Conservation (phyloP, 1,284 basidiomycete species). For the Cutaneotrichosporon cyanovorans region DNA sequence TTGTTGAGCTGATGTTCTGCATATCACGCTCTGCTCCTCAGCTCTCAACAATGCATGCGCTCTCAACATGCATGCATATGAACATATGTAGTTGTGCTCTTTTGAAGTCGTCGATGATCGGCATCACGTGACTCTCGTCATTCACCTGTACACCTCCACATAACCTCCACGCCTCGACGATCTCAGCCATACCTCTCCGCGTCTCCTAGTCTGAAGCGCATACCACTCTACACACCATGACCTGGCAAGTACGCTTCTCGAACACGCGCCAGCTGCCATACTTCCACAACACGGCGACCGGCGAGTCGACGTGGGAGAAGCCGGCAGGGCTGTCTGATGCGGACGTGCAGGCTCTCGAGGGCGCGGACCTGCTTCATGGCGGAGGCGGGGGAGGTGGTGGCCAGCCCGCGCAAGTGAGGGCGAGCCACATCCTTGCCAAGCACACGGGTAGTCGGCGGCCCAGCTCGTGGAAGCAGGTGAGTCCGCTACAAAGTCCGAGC, state of each 20-base stretch:
- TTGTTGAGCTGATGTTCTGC: no score
- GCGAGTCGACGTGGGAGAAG: conserved; percentile 73
- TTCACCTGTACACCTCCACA: no score
- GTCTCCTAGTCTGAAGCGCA: neutral
- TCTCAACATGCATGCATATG: no score
- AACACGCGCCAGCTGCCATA: conserved; percentile 73
- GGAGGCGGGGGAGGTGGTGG: conserved; percentile 9
- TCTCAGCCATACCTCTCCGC: neutral
- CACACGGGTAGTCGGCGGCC: conserved; percentile 79
- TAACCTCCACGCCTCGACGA: neutral
- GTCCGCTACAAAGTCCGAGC: no score
- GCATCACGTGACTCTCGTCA: neutral
- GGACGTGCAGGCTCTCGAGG: conserved; percentile 60
- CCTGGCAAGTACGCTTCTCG: conserved; percentile 78
- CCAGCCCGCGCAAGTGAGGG: conserved; percentile 59
- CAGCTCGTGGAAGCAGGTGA: conserved; percentile 83
- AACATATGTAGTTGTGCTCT: no score
- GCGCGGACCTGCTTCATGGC: conserved; percentile 51
- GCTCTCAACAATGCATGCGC: no score
- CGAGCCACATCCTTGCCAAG: conserved; percentile 92
- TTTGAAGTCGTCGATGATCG: no score
- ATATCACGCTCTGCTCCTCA: no score
- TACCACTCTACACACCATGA: neutral
- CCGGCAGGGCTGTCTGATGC: conserved; percentile 61
- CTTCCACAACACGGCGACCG: conserved; percentile 71